Evolutionary conservation across 2,329 filamentous ascomycete genomes (phyloP).

Genomic region (Aspergillus flavus): DNA sequence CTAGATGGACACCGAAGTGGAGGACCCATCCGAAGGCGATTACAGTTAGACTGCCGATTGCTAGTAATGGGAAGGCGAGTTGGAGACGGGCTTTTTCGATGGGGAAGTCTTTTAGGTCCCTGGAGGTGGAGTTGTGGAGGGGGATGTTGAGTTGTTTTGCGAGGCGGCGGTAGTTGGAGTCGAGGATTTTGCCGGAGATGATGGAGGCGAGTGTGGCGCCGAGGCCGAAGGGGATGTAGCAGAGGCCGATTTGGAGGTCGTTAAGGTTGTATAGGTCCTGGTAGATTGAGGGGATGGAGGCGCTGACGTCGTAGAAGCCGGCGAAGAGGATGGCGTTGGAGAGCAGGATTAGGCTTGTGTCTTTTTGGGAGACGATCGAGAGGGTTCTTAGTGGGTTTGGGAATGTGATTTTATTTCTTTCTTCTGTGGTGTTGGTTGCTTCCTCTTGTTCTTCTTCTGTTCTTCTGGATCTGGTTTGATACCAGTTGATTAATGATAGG

Average conservation of each 20-base stretch:
- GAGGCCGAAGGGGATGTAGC: slow-evolving; percentile 42
- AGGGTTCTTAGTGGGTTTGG: slow-evolving; percentile 45
- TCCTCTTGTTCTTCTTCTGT: background rate
- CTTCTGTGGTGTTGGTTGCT: background rate
- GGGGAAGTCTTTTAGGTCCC: slow-evolving; percentile 14
- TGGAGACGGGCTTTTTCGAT: slow-evolving; percentile 28
- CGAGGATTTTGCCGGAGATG: slow-evolving; percentile 20
- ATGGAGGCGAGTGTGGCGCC: slow-evolving; percentile 26
- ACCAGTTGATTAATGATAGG: slow-evolving; percentile 29
- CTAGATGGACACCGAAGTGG: slow-evolving; percentile 34
- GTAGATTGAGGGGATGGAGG: slow-evolving; percentile 42
- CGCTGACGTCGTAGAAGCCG: slow-evolving; percentile 46
- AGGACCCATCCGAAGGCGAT: slow-evolving; percentile 47
- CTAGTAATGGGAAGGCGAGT: slow-evolving; percentile 23
- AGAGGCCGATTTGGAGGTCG: slow-evolving; percentile 45
- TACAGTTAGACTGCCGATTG: slow-evolving; percentile 18
- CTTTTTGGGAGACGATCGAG: slow-evolving; percentile 35
- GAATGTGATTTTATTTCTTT: slow-evolving; percentile 27
- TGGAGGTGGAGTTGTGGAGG: background rate
- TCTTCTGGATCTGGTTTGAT: background rate
- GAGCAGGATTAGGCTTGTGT: slow-evolving; percentile 41
- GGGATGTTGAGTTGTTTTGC: slow-evolving; percentile 8
- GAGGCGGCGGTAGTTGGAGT: slow-evolving; percentile 27
- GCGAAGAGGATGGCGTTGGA: slow-evolving; percentile 43
- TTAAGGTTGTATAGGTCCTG: slow-evolving; percentile 41